Conservation (phyloP, 2,329 filamentous ascomycete species). For the Pseudocercospora crystallina region DNA sequence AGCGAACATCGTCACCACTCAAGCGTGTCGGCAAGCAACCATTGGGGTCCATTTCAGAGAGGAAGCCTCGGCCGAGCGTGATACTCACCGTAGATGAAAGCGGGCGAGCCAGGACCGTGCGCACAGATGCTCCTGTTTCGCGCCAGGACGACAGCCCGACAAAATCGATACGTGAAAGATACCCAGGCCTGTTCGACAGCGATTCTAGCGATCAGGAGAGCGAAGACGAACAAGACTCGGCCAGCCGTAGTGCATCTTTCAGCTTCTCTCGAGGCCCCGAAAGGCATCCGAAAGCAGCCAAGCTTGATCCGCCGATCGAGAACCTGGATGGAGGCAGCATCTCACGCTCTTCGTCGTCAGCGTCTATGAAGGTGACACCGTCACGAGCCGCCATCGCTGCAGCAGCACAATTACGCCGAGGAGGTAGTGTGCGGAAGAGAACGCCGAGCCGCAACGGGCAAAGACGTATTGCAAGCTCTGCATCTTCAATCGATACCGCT, state of each 20-base stretch:
- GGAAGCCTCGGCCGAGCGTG: slow-evolving; percentile 40
- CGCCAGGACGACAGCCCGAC: slow-evolving; percentile 36
- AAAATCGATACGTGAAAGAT: slow-evolving; percentile 39
- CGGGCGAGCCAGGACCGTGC: slow-evolving; percentile 45
- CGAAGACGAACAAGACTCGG: slow-evolving; percentile 31
- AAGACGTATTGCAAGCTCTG: slow-evolving; percentile 12
- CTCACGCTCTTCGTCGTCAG: slow-evolving; percentile 33
- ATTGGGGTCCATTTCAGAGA: slow-evolving; percentile 49
- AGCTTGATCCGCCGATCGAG: slow-evolving; percentile 36
- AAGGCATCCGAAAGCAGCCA: slow-evolving; percentile 31
- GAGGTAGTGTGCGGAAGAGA: slow-evolving; percentile 32
- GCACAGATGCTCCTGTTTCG: slow-evolving; percentile 12
- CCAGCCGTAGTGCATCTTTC: slow-evolving; percentile 34
- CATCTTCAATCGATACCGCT: slow-evolving; percentile 30
- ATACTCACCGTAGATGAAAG: slow-evolving; percentile 48
- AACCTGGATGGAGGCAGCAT: slow-evolving; percentile 36
- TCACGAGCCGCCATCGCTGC: slow-evolving; percentile 37
- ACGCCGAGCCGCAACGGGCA: slow-evolving; percentile 23
- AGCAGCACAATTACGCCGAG: slow-evolving; percentile 34
- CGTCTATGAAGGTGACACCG: slow-evolving; percentile 34
- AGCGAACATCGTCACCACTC: slow-evolving; percentile 47
- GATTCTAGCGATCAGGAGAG: slow-evolving; percentile 33
- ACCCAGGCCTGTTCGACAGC: slow-evolving; percentile 47
- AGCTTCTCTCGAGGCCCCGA: slow-evolving; percentile 30
- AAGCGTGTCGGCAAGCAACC: slow-evolving; percentile 45